A percentile compares a stretch with the other conserved stretches of the same genome.
These are phyloP conservation scores for Cladosporium phlei DNA, from an alignment of 2,329 filamentous ascomycete genomes.

Conservation along the genomic window DNA sequence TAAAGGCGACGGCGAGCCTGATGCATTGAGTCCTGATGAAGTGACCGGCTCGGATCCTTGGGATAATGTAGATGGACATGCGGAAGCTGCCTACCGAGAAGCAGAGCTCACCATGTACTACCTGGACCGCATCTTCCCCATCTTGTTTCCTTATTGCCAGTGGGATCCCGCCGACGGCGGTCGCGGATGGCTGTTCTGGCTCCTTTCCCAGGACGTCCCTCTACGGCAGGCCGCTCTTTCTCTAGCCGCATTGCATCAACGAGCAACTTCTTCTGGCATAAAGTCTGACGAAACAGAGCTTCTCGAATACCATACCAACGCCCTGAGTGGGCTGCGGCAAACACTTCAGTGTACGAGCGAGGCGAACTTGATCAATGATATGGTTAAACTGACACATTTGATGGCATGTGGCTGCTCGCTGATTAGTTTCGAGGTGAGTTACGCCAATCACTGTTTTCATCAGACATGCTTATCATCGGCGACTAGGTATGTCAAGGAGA, in stretches of 20 bases:
- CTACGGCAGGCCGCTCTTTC: background rate
- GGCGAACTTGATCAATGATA: background rate
- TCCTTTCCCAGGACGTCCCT: background rate
- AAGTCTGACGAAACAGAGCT: background rate
- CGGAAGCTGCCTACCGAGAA: background rate
- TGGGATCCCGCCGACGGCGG: background rate
- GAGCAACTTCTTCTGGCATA: background rate
- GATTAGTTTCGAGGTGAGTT: background rate
- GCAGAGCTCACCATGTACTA: background rate
- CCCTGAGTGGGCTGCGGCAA: background rate
- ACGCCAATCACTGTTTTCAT: background rate
- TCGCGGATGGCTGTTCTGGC: background rate
- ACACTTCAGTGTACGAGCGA: background rate
- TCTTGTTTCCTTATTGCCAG: background rate
- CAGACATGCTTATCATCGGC: background rate
- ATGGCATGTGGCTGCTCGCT: background rate
- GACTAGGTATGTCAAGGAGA: background rate
- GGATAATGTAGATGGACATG: too few species aligned
- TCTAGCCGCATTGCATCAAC: background rate
- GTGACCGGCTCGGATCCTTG: too few species aligned
- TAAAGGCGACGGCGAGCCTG: too few species aligned
- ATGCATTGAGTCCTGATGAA: too few species aligned
- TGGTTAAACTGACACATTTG: background rate
- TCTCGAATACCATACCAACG: background rate
- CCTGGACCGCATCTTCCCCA: background rate